These are phyloP conservation scores for Boletus rex-veris DNA, from an alignment of 768 basidiomycete species.

Conservation along the genomic window DNA sequence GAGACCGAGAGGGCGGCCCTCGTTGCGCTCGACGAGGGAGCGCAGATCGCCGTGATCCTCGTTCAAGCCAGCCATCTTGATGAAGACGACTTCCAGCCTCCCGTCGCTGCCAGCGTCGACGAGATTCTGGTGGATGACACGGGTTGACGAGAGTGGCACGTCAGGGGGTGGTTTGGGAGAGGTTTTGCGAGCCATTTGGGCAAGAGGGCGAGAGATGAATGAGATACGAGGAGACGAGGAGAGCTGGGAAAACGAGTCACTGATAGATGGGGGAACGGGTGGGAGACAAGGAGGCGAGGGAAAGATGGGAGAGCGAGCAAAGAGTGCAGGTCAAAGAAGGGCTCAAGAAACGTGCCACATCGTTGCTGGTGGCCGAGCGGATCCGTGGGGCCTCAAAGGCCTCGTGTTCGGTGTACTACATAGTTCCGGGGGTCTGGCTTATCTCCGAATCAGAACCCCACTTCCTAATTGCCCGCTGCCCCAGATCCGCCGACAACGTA, in stretches of 20 bases:
- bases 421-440: neutral
- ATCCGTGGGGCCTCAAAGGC: neutral
- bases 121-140: conserved; percentile 27
- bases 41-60: conserved; percentile 21
- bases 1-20: conserved; percentile 32
- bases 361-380: neutral
- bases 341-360: neutral
- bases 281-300: too few species aligned
- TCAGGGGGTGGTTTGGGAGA: neutral
- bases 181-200: conserved; percentile 1
- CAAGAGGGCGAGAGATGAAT: neutral
- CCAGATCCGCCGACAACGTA: too few species aligned
- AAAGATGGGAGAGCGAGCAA: neutral
- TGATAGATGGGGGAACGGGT: too few species aligned
- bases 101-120: conserved; percentile 24
- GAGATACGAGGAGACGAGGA: too few species aligned
- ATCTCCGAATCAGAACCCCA: neutral
- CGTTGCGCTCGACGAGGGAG: conserved; percentile 29
- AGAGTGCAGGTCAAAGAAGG: conserved; percentile 5
- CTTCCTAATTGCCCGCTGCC: neutral
- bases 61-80: conserved; percentile 21
- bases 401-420: neutral
- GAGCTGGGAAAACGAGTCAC: too few species aligned
- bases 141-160: conserved; percentile 13
- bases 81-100: conserved; percentile 12